Evolutionary conservation across 2,329 filamentous ascomycete genomes (phyloP).

Genomic region (Chaetomium sp.): DNA sequence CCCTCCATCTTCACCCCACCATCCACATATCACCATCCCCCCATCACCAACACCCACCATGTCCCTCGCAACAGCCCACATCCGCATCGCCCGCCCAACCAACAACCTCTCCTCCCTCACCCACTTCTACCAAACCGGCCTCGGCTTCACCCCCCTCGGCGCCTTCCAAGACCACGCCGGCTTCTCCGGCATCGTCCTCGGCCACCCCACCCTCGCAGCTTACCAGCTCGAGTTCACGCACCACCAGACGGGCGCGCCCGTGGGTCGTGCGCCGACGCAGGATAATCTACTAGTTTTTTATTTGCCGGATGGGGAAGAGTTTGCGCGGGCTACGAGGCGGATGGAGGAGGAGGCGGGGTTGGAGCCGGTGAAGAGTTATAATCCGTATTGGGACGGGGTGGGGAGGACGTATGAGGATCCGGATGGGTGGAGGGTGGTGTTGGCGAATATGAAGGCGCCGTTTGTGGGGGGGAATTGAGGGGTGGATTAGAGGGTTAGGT

Average conservation of each 20-base stretch:
- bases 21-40: neutral
- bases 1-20: neutral
- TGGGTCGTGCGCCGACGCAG: conserved; percentile 33
- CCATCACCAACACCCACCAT: neutral
- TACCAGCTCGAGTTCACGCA: conserved; percentile 41
- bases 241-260: conserved; percentile 28
- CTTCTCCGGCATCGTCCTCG: conserved; percentile 38
- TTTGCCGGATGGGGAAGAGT: conserved; percentile 29
- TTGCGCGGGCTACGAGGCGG: conserved; percentile 26
- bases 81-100: conserved; percentile 38
- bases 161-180: conserved; percentile 33
- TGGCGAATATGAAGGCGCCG: conserved; percentile 27
- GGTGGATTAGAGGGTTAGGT: too few species aligned
- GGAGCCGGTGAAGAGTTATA: conserved; percentile 32
- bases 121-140: conserved; percentile 36
- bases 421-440: conserved; percentile 40
- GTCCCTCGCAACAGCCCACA: conserved; percentile 23
- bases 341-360: conserved; percentile 32
- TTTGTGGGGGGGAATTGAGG: too few species aligned
- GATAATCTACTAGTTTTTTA: conserved; percentile 42
- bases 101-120: conserved; percentile 33
- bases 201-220: conserved; percentile 27
- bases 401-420: conserved; percentile 40
- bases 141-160: conserved; percentile 32
- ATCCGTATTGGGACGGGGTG: conserved; percentile 39